Evolutionary conservation across 768 basidiomycete genomes (phyloP).

Genomic region (Podaxis mareebaensis): DNA sequence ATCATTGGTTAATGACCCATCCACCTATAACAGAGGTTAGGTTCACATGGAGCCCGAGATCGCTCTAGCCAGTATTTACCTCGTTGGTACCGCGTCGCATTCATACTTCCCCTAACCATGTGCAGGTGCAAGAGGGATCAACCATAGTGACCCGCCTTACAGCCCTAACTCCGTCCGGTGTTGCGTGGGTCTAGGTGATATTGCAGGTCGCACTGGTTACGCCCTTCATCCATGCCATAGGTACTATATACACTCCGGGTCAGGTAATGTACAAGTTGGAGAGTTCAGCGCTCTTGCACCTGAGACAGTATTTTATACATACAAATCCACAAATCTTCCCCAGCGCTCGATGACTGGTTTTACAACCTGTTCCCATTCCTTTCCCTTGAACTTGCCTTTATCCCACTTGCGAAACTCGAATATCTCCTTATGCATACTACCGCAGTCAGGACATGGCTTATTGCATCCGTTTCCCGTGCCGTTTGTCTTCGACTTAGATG

Average conservation of each 20-base stretch:
- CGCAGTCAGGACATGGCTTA: conserved; percentile 45
- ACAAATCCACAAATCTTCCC: conserved; percentile 62
- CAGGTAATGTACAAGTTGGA: not conserved
- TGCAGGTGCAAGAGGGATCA: not conserved
- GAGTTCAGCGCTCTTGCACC: conserved; percentile 1
- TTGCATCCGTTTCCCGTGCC: conserved; percentile 16
- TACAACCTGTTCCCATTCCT: conserved; percentile 76
- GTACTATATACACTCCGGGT: not conserved
- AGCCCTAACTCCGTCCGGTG: not conserved
- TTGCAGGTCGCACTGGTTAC: not conserved
- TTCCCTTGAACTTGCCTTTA: conserved; percentile 54
- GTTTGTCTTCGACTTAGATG: conserved; percentile 21
- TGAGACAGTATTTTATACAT: conserved; percentile 28
- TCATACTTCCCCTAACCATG: not conserved
- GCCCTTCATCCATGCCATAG: not conserved
- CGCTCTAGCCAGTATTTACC: not conserved
- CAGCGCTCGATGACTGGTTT: conserved; percentile 77
- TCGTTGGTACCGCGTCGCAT: not conserved
- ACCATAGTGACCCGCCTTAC: not conserved
- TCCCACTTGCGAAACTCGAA: conserved; percentile 66
- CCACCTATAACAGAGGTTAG: too few species aligned
- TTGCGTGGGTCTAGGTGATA: not conserved
- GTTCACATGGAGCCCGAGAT: not conserved
- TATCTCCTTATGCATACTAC: conserved; percentile 71
- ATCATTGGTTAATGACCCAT: too few species aligned